These are phyloP conservation scores for Yamadazyma friedrichii DNA, from an alignment of 1,139 yeast genomes.

Conservation along the genomic window DNA sequence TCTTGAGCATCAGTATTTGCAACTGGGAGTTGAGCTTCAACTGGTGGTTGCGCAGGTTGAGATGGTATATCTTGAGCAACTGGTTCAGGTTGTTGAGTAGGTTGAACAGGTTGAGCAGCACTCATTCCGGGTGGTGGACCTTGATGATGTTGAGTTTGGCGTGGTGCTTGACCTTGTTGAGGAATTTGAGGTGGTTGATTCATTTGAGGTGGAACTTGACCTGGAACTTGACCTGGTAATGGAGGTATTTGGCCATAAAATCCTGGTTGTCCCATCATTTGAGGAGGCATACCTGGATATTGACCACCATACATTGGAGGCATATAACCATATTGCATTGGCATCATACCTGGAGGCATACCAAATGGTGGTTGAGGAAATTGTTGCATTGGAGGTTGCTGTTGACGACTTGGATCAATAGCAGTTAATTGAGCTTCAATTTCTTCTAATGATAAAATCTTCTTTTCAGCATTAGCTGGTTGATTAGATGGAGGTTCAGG, in stretches of 20 bases:
- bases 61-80: constrained; percentile 17
- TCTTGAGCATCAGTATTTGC: background rate
- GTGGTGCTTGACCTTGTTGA: constrained; percentile 14
- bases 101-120: constrained; percentile 14
- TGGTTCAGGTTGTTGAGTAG: constrained; percentile 17
- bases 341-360: constrained; percentile 41
- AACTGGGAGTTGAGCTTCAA: constrained; percentile 14
- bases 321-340: constrained; percentile 40
- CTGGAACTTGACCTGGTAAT: constrained; percentile 8
- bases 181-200: constrained; percentile 16
- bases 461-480: constrained; percentile 27
- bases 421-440: constrained; percentile 71
- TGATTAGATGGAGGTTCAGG: constrained; percentile 12
- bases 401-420: constrained; percentile 35
- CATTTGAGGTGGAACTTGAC: constrained; percentile 24
- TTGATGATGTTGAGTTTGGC: constrained; percentile 12
- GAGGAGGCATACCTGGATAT: constrained; percentile 20
- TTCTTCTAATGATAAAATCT: constrained; percentile 67
- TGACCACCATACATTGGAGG: constrained; percentile 43
- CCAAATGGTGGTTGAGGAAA: constrained; percentile 32
- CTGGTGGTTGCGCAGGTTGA: constrained; percentile 20
- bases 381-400: constrained; percentile 20
- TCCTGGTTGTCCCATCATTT: constrained; percentile 5
- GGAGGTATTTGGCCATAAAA: constrained; percentile 14
- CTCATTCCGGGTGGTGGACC: constrained; percentile 14